phyloP scores from a whole-genome alignment of 352 stramenopile species.

The Globisporangium rhizosaccharum region DNA sequence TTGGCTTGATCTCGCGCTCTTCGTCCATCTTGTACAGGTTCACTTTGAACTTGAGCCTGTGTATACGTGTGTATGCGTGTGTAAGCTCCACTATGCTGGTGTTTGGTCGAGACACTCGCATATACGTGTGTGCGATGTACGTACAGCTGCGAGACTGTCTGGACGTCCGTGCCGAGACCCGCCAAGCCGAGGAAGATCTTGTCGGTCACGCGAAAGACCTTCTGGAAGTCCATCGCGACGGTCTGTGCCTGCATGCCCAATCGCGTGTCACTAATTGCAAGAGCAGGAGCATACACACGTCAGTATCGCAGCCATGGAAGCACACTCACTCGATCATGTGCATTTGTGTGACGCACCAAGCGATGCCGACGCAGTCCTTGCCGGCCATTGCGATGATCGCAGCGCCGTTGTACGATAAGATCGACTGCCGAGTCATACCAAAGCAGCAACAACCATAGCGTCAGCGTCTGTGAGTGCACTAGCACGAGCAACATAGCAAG shows the following conservation, averaged over 20 bases:
- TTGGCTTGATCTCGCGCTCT: conserved; percentile 97
- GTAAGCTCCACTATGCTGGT: neutral
- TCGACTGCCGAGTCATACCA: conserved; percentile 35
- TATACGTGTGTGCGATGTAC: neutral
- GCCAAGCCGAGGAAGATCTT: conserved; percentile 95
- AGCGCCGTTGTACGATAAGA: conserved; percentile 97
- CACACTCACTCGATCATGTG: neutral
- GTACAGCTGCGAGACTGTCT: conserved; percentile 94
- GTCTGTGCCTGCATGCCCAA: conserved; percentile 96
- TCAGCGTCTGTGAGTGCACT: neutral
- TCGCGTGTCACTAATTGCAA: conserved; percentile 86
- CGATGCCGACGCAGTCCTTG: conserved; percentile 99
- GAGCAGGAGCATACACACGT: neutral
- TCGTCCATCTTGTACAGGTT: conserved; percentile 99
- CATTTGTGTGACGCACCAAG: conserved; percentile 42
- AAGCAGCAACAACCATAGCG: neutral
- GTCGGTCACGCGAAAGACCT: conserved; percentile 98
- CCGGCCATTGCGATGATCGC: conserved; percentile 99
- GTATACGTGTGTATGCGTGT: neutral
- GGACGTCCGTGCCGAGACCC: conserved; percentile 97
- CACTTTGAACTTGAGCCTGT: conserved; percentile 88
- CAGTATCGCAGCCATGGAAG: neutral
- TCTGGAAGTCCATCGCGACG: conserved; percentile 97
- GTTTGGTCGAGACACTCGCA: neutral
- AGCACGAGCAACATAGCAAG: neutral